Base-by-base conservation (phyloP, 2,329 filamentous ascomycete genomes). In the Aspergillus jensenii region DNA sequence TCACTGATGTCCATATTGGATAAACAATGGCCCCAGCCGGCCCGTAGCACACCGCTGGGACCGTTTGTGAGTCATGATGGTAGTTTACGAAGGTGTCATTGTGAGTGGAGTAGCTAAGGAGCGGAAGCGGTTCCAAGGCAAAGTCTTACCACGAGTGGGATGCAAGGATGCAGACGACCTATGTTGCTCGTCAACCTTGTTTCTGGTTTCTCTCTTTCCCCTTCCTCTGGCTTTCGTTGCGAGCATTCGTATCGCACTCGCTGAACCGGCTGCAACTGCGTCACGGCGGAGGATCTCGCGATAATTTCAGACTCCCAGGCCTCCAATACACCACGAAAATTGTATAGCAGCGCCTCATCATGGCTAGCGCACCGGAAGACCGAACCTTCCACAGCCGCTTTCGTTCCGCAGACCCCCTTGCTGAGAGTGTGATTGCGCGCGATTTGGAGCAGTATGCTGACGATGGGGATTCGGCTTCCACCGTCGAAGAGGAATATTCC, bases 361-460 rank as follows among this genome's bases (percentile, higher is more conserved):
- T 73, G 72, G 57, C 73, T 62, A 67, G 70, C 54, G 62, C 66
- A 37, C 61, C 66, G 33, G 68, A 68, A 27, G 63, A 68, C 41
- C 65, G 68, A 51, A 62, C 64, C 21, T 73, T 74, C 62, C 67
- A 74, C 53, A 69, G 69, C 39, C 81, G 79, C 6, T 86, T 86
- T 71, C 77, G 78, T 25, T 81, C 84, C 21, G 78, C 80, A 27
- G 88, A 88, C n/a, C 87, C 87, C 21, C 79, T 89, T 48, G 88
- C 86, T 1, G 84, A 89, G 61, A 83, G 84, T 31, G 83, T 84
- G 35, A 79, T 91, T 57, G 86, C 86, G 6, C 80, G 84, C 39
- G 88, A 91, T 69, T 76, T 90, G 7, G 87, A 86, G 37, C 84
- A 85, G 51, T 88, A 84, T 60, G 81, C 83, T 4, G 85, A 87